Evolutionary conservation across 2,329 filamentous ascomycete genomes (phyloP), one percentile per base, ranked within the genome.

Genomic region (Westerdykella sp.): DNA sequence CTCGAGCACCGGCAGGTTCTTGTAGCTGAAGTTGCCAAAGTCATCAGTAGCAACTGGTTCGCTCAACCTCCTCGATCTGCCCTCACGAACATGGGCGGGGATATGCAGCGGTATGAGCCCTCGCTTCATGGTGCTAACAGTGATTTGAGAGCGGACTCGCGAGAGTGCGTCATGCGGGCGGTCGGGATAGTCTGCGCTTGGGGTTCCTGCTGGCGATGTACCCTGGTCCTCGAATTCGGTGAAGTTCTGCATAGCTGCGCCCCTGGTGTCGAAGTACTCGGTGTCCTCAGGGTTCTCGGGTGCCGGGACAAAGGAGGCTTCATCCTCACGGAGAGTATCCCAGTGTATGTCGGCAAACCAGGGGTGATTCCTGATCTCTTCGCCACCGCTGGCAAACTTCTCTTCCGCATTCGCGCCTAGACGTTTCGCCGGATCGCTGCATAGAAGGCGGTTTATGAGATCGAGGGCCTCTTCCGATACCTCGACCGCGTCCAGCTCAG

Each of bases 1-100:
- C 59, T 97, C 93, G 14, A 98, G 75, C 15, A 97, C 91, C 0
- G 91, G 90, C 39, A 98, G 72, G 57, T 98, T 98, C 71, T 98
- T 98, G 75, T 95, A 98, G 32, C 88, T 81, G 67, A 98, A 98
- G 49, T 81, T 89, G 25, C 93, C 93, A 73, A 98, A 98, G 63
- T 98, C 94, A 65, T 98, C 93, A 1, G 84, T 78, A 25, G 81
- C 79, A 13, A 91, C 82, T 1, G 93, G 93, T 66, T 98, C 93
- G 65, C 91, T 97, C 32, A 97, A 75, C 54, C 93, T 79, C 50
- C 93, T 80, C 54, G 81, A 90, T 60, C 95, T 87, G 41, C 85
- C 78, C 66, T 98, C 94, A 36, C 93, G 84, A 23, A 98, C 91
- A 62, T 98, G 93, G 5, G 91, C 90, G 28, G 93, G 93, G 37